Evolutionary conservation across 2,329 filamentous ascomycete species (phyloP).

Genomic region (Pestalotiopsis sp.): DNA sequence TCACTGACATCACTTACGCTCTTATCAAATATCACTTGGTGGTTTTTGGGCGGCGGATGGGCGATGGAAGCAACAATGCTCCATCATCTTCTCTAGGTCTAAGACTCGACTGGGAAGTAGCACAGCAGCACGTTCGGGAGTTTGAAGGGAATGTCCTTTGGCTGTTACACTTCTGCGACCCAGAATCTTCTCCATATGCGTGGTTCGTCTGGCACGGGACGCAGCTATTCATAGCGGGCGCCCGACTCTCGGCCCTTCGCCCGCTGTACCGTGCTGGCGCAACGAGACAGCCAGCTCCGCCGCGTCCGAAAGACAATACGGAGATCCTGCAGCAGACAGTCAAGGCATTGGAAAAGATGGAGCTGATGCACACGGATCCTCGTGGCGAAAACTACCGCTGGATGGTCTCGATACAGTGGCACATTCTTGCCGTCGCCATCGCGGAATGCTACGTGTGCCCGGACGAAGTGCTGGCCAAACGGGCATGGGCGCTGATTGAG

Average conservation of each 20-base stretch:
- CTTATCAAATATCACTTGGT: conserved; percentile 26
- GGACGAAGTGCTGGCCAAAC: conserved; percentile 18
- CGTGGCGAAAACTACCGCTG: conserved; percentile 31
- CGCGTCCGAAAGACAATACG: background rate
- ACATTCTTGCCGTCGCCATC: conserved; percentile 26
- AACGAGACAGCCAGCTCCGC: background rate
- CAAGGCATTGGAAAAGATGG: conserved; percentile 23
- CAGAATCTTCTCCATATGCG: conserved; percentile 25
- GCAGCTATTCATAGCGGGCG: conserved; percentile 21
- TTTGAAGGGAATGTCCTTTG: conserved; percentile 20
- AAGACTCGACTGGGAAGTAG: conserved; percentile 11
- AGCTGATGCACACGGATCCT: conserved; percentile 26
- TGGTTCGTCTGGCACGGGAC: conserved; percentile 30
- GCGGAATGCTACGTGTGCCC: conserved; percentile 27
- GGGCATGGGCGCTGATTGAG: conserved; percentile 29
- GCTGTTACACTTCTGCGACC: conserved; percentile 29
- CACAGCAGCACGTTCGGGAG: conserved; percentile 14
- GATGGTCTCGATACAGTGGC: conserved; percentile 28
- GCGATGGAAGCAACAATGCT: conserved; percentile 11
- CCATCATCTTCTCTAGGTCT: background rate
- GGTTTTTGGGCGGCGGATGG: conserved; percentile 19
- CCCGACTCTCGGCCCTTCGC: conserved; percentile 19
- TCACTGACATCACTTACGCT: conserved; percentile 30
- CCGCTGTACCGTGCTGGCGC: conserved; percentile 10
- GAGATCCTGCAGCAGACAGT: conserved; percentile 17